phyloP scores from a whole-genome alignment of 1,284 basidiomycete genomes.

The Bjerkandera adusta region DNA sequence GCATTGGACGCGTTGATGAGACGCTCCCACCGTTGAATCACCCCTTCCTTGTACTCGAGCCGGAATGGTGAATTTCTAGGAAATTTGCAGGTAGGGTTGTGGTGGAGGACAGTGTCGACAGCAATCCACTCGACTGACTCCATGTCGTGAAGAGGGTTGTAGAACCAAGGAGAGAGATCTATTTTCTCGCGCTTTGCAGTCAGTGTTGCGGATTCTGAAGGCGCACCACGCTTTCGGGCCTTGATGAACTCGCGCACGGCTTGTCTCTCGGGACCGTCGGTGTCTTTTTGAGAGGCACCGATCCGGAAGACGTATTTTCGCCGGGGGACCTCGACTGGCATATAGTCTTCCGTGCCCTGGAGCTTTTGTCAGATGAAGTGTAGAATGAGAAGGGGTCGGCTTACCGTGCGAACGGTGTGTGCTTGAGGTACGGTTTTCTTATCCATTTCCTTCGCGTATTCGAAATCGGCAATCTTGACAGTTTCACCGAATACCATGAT shows the following conservation, averaged over 20 bases:
- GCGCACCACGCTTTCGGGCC: background rate
- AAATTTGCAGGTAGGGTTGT: no score
- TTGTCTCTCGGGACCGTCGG: background rate
- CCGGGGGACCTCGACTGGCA: background rate
- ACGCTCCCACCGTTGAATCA: no score
- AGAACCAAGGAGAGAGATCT: background rate
- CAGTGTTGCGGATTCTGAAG: background rate
- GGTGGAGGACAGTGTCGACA: no score
- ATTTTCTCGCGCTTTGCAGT: no score
- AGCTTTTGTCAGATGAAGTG: background rate
- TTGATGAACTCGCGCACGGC: no score
- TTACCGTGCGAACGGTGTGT: background rate
- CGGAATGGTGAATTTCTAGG: no score
- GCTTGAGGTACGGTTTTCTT: background rate
- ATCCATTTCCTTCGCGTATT: constrained; percentile 3
- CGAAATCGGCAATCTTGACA: background rate
- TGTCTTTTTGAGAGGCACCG: background rate
- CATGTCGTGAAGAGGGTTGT: constrained; percentile 3
- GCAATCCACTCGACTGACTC: constrained; percentile 3
- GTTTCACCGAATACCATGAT: background rate
- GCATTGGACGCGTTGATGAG: no score
- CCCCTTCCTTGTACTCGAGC: no score
- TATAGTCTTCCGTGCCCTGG: background rate
- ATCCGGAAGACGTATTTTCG: background rate
- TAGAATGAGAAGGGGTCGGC: background rate